These are phyloP conservation scores for Beauveria pseudobassiana DNA, from an alignment of 2,329 filamentous ascomycete genomes.

Conservation along the genomic window DNA sequence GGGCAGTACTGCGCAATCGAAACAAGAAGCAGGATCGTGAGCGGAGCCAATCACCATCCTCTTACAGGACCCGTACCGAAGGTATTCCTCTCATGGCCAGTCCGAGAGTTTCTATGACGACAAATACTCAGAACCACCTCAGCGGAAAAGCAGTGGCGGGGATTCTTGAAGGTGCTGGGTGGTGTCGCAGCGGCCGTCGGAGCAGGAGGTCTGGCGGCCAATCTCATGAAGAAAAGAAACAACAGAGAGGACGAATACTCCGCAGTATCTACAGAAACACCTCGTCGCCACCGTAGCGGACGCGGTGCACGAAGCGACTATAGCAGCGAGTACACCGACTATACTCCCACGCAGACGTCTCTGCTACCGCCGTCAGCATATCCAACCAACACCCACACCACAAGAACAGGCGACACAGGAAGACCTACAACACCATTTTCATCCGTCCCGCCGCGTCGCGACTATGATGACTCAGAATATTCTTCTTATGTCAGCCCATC, in stretches of 20 bases:
- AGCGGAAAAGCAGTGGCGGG: constrained; percentile 38
- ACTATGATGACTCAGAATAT: constrained; percentile 47
- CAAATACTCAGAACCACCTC: constrained; percentile 49
- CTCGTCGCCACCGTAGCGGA: constrained; percentile 37
- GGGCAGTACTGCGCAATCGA: constrained; percentile 38
- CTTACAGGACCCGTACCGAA: constrained; percentile 35
- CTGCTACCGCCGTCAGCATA: constrained; percentile 40
- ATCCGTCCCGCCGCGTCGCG: constrained; percentile 35
- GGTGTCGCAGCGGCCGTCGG: constrained; percentile 55
- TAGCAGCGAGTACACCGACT: constrained; percentile 40
- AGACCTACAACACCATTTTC: constrained; percentile 43
- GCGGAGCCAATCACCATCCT: constrained; percentile 31
- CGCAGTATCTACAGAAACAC: constrained; percentile 54
- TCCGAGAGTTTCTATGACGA: constrained; percentile 58
- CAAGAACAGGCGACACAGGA: constrained; percentile 38
- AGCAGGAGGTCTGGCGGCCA: constrained; percentile 54
- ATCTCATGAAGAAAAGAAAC: constrained; percentile 46
- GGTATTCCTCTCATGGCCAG: constrained; percentile 41
- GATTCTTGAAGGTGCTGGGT: constrained; percentile 54
- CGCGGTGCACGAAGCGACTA: constrained; percentile 41
- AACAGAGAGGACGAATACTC: constrained; percentile 54
- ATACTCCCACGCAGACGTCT: constrained; percentile 27
- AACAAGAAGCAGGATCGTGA: constrained; percentile 32
- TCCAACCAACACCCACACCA: constrained; percentile 36
- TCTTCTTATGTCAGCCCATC: constrained; percentile 58